Base-by-base conservation (phyloP, 2,329 filamentous ascomycete species). In the Macrophomina phaseolina region DNA sequence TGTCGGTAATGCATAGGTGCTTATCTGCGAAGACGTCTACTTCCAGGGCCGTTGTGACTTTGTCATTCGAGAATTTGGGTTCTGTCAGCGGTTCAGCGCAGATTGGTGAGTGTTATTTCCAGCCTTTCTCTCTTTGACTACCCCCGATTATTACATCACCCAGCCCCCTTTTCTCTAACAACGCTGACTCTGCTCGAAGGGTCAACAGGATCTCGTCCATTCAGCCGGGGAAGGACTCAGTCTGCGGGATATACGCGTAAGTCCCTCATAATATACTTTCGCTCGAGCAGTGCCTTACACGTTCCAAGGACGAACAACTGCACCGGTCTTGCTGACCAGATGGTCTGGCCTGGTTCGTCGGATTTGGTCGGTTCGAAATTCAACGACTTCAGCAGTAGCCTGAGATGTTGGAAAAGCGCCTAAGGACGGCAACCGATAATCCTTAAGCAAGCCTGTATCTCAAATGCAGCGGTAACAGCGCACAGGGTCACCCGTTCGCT, bases 41-140 rank as follows among this genome's bases (percentile, higher is more conserved):
- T 62, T 62, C 42, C 45, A 62, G 38, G 58, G 58, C 14, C n/a
- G 32, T n/a, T 62, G 58, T 32, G 58, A 48, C 11, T 62, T 49
- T 32, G 16, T 62, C 2, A 45, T 40, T n/a, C 58, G 58, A 11
- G 16, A 18, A 4, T 62, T 62, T 28, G 32, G 38, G 4, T 62
- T 36, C n/a, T 62, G 58, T 40, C 58, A 62, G 45, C 58, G 30
- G 1, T 30, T 62, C 30, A 8, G 45, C 5, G 2, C n/a, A 2
- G 45, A 62, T 36, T 62, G 58, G 58, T 62, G 32, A 8, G 58
- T 12, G 32, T 30, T n/a, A 14, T 60, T 23, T 23, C 55, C 14
- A 7, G 5, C n/a, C 2, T 23, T 23, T 2, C 5, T 36, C 23
- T 23, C 23, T 23, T 23, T 23, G 23, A 23, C 23, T 23, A 23